phyloP scores from a whole-genome alignment of 345 rosid genomes.

The Excoecaria agallocha region DNA sequence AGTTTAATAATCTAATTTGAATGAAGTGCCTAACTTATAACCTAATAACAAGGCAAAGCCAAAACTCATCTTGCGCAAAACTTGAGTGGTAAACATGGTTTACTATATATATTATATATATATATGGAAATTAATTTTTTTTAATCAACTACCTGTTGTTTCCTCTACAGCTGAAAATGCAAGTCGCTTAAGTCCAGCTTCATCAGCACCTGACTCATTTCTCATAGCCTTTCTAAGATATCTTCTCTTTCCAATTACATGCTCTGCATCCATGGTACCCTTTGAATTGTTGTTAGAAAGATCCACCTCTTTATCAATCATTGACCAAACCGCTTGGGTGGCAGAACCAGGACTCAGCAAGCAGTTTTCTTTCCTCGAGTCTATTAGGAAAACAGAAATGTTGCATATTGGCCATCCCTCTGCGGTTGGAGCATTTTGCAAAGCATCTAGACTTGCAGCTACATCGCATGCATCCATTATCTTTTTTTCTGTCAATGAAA shows the following conservation, averaged over 20 bases:
- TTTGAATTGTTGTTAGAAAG: slow-evolving; percentile 24
- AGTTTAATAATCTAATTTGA: no score
- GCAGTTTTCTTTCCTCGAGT: slow-evolving; percentile 50
- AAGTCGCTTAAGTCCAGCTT: slow-evolving; percentile 38
- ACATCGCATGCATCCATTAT: slow-evolving; percentile 69
- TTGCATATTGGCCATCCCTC: slow-evolving; percentile 59
- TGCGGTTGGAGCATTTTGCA: slow-evolving; percentile 35
- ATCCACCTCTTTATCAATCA: slow-evolving; percentile 58
- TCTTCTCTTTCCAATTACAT: slow-evolving; percentile 37
- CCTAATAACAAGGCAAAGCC: background rate
- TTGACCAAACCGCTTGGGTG: slow-evolving; percentile 69
- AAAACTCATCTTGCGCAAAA: background rate
- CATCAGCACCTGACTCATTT: slow-evolving; percentile 34
- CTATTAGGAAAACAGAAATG: slow-evolving; percentile 61
- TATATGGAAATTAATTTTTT: no score
- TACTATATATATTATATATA: no score
- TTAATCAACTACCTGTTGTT: slow-evolving; percentile 44
- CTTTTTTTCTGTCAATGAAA: slow-evolving; percentile 49
- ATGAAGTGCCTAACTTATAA: background rate
- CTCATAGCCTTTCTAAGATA: slow-evolving; percentile 20
- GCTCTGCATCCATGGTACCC: slow-evolving; percentile 16
- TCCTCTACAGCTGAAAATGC: slow-evolving; percentile 68
- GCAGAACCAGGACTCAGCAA: slow-evolving; percentile 44
- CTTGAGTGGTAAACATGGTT: background rate
- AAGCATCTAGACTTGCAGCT: slow-evolving; percentile 46